A percentile compares a stretch with the other conserved stretches of the same genome.
These are phyloP conservation scores for Eutrema yunnanense DNA, from an alignment of 345 rosid genomes.

Conservation along the genomic window DNA sequence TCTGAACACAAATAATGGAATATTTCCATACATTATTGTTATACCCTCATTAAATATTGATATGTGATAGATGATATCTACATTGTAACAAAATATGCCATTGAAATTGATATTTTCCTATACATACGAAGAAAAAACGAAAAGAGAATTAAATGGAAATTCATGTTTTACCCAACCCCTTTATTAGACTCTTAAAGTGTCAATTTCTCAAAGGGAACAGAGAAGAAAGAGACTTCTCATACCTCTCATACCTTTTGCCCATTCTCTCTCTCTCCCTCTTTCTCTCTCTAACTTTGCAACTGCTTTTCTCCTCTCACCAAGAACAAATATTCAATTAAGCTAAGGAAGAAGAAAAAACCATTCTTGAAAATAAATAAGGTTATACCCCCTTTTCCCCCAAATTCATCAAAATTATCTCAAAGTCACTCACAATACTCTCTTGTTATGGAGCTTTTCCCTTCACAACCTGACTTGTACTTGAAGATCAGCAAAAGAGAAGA, in stretches of 20 bases:
- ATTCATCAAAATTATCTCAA: conserved; percentile 11
- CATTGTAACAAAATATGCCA: conserved; percentile 29
- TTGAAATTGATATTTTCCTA: not conserved
- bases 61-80: conserved; percentile 31
- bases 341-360: not conserved
- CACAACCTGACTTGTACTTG: conserved; percentile 32
- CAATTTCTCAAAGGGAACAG: conserved; percentile 36
- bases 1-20: conserved; percentile 26
- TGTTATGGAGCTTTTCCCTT: conserved; percentile 33
- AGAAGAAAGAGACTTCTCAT: conserved; percentile 35
- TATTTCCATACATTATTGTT: conserved; percentile 23
- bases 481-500: conserved; percentile 11
- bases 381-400: not conserved
- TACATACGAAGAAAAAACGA: not conserved
- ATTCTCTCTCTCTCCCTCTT: conserved; percentile 4
- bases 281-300: conserved; percentile 20
- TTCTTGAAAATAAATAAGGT: conserved; percentile 15
- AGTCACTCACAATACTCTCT: not conserved
- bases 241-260: conserved; percentile 27
- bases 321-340: conserved; percentile 20
- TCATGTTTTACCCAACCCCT: conserved; percentile 33
- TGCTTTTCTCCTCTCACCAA: conserved; percentile 26
- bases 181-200: conserved; percentile 30
- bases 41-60: conserved; percentile 31
- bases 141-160: conserved; percentile 24